Evolutionary conservation across 2,329 filamentous ascomycete genomes (phyloP).

Genomic region (Hypoxylon sp.): DNA sequence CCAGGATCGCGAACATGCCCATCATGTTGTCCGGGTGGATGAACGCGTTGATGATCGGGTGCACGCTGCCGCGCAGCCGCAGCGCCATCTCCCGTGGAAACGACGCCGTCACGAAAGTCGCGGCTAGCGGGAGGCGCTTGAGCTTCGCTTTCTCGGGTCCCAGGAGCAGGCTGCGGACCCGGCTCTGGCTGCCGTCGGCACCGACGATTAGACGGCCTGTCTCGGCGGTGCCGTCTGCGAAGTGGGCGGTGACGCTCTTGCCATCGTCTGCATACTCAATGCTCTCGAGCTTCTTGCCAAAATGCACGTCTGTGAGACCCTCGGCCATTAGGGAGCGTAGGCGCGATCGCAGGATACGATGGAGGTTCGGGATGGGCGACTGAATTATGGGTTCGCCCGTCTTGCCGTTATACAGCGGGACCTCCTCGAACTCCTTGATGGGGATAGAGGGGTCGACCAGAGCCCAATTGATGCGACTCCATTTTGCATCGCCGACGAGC

Average conservation of each 20-base stretch:
- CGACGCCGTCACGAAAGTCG: conserved; percentile 61
- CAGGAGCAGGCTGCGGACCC: conserved; percentile 52
- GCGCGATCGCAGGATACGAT: conserved; percentile 53
- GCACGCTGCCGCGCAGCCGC: conserved; percentile 58
- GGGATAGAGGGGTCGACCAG: conserved; percentile 44
- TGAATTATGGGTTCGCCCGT: conserved; percentile 43
- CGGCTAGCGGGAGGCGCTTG: conserved; percentile 59
- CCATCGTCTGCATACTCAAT: conserved; percentile 54
- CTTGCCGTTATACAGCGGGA: conserved; percentile 43
- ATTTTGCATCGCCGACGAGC: conserved; percentile 46
- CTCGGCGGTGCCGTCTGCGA: conserved; percentile 52
- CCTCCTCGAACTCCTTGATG: conserved; percentile 14
- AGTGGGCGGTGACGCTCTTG: conserved; percentile 50
- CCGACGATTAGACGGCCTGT: conserved; percentile 54
- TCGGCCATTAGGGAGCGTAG: conserved; percentile 56
- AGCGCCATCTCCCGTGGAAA: conserved; percentile 61
- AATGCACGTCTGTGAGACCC: conserved; percentile 55
- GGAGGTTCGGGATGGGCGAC: conserved; percentile 38
- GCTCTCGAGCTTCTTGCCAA: conserved; percentile 57
- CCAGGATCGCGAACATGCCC: conserved; percentile 62
- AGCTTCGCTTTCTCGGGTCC: conserved; percentile 52
- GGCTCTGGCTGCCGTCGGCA: conserved; percentile 55
- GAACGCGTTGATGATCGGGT: conserved; percentile 60
- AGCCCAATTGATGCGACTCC: conserved; percentile 38
- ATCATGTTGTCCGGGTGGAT: conserved; percentile 62